These are phyloP conservation scores for Colletotrichum nymphaeae DNA, from an alignment of 2,329 filamentous ascomycete genomes.

Conservation along the genomic window DNA sequence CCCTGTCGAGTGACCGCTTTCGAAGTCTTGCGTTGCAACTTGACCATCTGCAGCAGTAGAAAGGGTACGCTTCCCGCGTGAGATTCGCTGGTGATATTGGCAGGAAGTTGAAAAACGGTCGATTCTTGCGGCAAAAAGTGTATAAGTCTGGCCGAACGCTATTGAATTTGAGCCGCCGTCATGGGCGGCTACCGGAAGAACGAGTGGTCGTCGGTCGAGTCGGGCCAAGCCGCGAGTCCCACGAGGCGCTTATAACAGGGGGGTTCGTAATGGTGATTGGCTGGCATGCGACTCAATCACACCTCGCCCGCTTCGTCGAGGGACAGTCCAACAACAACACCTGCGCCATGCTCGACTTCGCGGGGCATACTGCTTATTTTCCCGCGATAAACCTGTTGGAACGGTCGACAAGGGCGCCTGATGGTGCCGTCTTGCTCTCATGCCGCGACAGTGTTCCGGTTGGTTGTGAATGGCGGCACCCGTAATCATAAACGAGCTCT, in stretches of 20 bases:
- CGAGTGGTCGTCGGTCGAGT: slow-evolving; percentile 28
- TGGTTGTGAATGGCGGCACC: slow-evolving; percentile 14
- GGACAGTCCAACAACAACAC: background rate
- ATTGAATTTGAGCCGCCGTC: slow-evolving; percentile 3
- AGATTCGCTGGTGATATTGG: background rate
- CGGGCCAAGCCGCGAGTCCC: slow-evolving; percentile 8
- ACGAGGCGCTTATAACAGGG: slow-evolving; percentile 32
- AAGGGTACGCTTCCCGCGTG: background rate
- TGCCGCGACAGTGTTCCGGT: slow-evolving; percentile 21
- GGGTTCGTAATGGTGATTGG: slow-evolving; percentile 31
- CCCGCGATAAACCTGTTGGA: background rate
- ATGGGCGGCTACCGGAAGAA: slow-evolving; percentile 30
- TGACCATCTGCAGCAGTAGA: background rate
- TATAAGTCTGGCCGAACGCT: background rate
- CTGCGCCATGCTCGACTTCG: background rate
- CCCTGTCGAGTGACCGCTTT: slow-evolving; percentile 6
- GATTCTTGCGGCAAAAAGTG: background rate
- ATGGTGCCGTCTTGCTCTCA: slow-evolving; percentile 18
- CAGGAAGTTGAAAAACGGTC: background rate
- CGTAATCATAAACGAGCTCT: slow-evolving; percentile 1
- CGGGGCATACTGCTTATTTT: slow-evolving; percentile 6
- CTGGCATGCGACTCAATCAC: slow-evolving; percentile 35
- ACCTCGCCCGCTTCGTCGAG: slow-evolving; percentile 20
- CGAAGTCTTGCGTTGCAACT: background rate
- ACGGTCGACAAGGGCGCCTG: slow-evolving; percentile 21